Evolutionary conservation across 2,329 filamentous ascomycete genomes (phyloP).

Genomic region (Parastagonospora nodorum): DNA sequence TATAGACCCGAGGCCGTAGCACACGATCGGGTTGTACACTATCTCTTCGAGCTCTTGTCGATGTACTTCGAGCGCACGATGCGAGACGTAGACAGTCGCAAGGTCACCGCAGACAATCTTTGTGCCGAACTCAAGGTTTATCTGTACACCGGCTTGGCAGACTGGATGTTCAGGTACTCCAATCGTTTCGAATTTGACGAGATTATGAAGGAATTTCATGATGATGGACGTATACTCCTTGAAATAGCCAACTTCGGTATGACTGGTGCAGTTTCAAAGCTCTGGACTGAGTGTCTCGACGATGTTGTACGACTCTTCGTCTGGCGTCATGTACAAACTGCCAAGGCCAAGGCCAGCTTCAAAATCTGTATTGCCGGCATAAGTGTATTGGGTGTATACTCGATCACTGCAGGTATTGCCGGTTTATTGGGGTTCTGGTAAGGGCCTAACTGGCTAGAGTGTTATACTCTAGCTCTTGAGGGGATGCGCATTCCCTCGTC

Average conservation of each 20-base stretch:
- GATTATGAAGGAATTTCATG: background rate
- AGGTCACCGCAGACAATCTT: background rate
- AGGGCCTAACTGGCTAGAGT: too few relatives aligned
- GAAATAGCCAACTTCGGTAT: background rate
- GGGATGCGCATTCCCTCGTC: too few relatives aligned
- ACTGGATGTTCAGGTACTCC: conserved; percentile 2
- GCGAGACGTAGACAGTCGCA: background rate
- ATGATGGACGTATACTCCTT: background rate
- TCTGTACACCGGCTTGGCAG: conserved; percentile 4
- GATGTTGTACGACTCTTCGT: conserved; percentile 5
- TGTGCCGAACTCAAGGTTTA: conserved; percentile 2
- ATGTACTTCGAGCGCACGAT: conserved; percentile 10
- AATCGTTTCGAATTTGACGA: background rate
- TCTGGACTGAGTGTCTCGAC: conserved; percentile 2
- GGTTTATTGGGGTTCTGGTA: too few relatives aligned
- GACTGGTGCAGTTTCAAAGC: background rate
- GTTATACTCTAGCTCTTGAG: too few relatives aligned
- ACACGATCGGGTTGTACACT: background rate
- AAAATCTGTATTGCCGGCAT: background rate
- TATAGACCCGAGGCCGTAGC: background rate
- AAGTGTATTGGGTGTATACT: too few relatives aligned
- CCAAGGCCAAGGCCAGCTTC: background rate
- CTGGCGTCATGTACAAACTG: conserved; percentile 5
- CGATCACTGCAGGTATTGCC: too few relatives aligned
- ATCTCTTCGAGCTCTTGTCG: conserved; percentile 2